Conservation (phyloP, 2,329 filamentous ascomycete genomes). For the Xylariaceae sp. region DNA sequence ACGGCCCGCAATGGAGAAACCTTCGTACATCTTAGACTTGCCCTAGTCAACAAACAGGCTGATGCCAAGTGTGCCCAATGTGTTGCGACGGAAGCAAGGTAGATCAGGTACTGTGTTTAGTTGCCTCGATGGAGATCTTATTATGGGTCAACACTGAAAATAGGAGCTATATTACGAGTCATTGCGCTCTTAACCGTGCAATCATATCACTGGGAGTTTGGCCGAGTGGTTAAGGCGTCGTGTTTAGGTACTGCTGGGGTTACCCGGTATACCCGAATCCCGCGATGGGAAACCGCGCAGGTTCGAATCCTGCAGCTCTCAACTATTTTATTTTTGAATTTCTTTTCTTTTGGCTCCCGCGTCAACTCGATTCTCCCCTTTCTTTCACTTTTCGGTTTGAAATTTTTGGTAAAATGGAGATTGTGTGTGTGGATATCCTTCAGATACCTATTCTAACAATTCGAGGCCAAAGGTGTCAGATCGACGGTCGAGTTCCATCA, state of each 20-base stretch:
- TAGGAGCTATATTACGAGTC: not conserved
- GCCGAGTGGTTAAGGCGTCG: constrained; percentile 20
- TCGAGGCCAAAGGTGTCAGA: too few relatives aligned
- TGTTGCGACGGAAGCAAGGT: too few relatives aligned
- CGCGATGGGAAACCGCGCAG: constrained; percentile 20
- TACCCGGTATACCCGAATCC: constrained; percentile 9
- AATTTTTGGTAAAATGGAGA: not conserved
- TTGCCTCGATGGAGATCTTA: too few relatives aligned
- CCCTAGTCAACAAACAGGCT: too few relatives aligned
- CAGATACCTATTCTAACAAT: too few relatives aligned
- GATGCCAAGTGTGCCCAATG: too few relatives aligned
- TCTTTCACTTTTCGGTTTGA: not conserved
- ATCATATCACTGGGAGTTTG: constrained; percentile 13
- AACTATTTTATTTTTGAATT: not conserved
- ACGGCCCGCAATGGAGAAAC: not conserved
- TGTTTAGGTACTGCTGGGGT: constrained; percentile 13
- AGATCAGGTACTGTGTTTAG: too few relatives aligned
- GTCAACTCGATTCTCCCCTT: not conserved
- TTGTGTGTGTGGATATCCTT: too few relatives aligned
- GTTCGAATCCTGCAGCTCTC: constrained; percentile 21
- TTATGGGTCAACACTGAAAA: not conserved
- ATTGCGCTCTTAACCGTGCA: not conserved
- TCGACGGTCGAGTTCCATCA: too few relatives aligned
- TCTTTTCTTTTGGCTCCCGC: not conserved
- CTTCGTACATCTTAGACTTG: too few relatives aligned